Percentiles rank a stretch among this genome's conserved stretches.
Evolutionary conservation across 2,329 filamentous ascomycete species (phyloP).

Genomic region (Chaetomium olivaceum): DNA sequence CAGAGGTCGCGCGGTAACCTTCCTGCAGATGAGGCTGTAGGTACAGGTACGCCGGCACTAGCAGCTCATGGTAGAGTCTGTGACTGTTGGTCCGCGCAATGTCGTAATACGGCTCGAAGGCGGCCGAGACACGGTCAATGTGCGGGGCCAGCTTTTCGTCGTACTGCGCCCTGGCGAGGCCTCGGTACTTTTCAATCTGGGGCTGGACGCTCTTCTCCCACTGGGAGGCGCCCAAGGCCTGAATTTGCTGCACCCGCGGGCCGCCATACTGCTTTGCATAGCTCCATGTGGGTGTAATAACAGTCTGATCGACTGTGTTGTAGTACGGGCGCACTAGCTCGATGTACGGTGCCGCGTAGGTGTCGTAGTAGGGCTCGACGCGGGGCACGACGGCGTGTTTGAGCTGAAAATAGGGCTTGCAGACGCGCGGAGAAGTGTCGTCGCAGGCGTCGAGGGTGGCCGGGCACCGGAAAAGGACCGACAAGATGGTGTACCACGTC

Average conservation of each 20-base stretch:
- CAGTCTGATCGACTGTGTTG: slow-evolving; percentile 57
- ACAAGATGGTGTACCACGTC: slow-evolving; percentile 85
- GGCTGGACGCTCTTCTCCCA: slow-evolving; percentile 82
- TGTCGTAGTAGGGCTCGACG: slow-evolving; percentile 79
- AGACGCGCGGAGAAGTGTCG: slow-evolving; percentile 72
- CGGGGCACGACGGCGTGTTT: slow-evolving; percentile 68
- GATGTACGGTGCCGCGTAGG: slow-evolving; percentile 82
- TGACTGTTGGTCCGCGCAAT: slow-evolving; percentile 60
- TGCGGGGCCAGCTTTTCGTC: slow-evolving; percentile 71
- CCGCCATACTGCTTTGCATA: slow-evolving; percentile 74
- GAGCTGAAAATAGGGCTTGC: slow-evolving; percentile 76
- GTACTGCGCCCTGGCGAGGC: slow-evolving; percentile 65
- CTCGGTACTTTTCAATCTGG: slow-evolving; percentile 66
- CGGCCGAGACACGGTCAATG: slow-evolving; percentile 60
- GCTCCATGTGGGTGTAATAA: slow-evolving; percentile 68
- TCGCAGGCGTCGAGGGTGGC: slow-evolving; percentile 65
- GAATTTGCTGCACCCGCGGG: slow-evolving; percentile 68
- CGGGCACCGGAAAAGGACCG: slow-evolving; percentile 80
- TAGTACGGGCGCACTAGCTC: slow-evolving; percentile 77
- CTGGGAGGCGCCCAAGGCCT: slow-evolving; percentile 65
- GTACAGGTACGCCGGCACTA: slow-evolving; percentile 75
- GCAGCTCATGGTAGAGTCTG: slow-evolving; percentile 70
- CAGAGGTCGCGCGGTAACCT: slow-evolving; percentile 65
- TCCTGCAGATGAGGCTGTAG: slow-evolving; percentile 71
- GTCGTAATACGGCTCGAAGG: slow-evolving; percentile 71